Evolutionary conservation across 1,284 basidiomycete genomes (phyloP).

Genomic region (Cryptococcus amylolentus): DNA sequence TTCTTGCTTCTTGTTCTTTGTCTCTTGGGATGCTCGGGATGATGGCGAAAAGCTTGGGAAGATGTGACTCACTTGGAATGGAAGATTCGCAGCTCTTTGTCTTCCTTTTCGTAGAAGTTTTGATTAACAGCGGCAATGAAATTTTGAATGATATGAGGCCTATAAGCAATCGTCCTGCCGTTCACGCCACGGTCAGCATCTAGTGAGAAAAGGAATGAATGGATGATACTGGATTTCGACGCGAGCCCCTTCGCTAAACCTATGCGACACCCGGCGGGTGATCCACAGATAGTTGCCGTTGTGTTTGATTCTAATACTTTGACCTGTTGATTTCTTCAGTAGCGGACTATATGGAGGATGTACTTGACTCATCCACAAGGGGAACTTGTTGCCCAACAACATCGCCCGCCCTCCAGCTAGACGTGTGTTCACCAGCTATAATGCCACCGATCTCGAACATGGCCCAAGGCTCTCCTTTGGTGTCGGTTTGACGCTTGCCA

Average conservation of each 20-base stretch:
- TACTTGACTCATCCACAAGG: constrained; percentile 18
- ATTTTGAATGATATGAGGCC: constrained; percentile 13
- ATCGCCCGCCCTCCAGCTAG: constrained; percentile 16
- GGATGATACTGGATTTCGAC: constrained; percentile 8
- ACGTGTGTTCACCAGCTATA: constrained; percentile 9
- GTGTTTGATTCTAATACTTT: constrained; percentile 9
- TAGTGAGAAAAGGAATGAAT: background rate
- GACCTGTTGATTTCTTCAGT: constrained; percentile 2
- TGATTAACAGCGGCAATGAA: constrained; percentile 25
- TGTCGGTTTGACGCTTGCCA: constrained; percentile 1
- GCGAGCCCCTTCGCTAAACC: constrained; percentile 12
- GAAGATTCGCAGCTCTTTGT: constrained; percentile 29
- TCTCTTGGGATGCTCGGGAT: background rate
- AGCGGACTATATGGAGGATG: background rate
- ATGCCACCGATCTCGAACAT: background rate
- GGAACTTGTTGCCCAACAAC: constrained; percentile 27
- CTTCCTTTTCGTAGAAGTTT: constrained; percentile 20
- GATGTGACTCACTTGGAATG: constrained; percentile 22
- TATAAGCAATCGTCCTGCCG: constrained; percentile 18
- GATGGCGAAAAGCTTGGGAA: background rate
- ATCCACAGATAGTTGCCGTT: constrained; percentile 22
- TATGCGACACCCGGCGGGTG: background rate
- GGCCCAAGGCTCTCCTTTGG: background rate
- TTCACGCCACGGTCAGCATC: background rate
- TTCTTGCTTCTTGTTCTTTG: background rate